A percentile compares a stretch with the other conserved stretches of the same genome.
Evolutionary conservation across 1,284 basidiomycete species (phyloP).

Genomic region (Neolentinus lepideus): DNA sequence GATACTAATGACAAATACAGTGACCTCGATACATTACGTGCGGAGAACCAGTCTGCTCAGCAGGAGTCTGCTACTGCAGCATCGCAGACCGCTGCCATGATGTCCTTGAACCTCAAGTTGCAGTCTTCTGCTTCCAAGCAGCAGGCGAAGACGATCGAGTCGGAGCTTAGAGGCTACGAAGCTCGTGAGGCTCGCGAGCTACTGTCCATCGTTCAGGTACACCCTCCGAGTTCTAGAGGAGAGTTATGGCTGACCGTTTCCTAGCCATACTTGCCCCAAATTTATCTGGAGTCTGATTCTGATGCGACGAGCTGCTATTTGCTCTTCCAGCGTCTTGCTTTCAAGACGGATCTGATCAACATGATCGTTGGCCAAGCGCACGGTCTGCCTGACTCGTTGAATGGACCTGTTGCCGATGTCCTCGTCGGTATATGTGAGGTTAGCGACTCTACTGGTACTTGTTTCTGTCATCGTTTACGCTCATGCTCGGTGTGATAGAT

Average conservation of each 20-base stretch:
- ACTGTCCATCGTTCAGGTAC: slow-evolving; percentile 61
- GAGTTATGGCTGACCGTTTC: slow-evolving; percentile 5
- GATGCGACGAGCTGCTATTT: slow-evolving; percentile 85
- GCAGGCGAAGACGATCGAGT: slow-evolving; percentile 81
- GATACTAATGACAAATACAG: slow-evolving; percentile 28
- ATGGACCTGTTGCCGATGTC: slow-evolving; percentile 70
- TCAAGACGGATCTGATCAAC: slow-evolving; percentile 83
- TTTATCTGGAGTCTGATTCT: slow-evolving; percentile 80
- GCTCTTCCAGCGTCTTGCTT: slow-evolving; percentile 83
- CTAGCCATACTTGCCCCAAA: slow-evolving; percentile 78
- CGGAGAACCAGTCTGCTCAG: slow-evolving; percentile 80
- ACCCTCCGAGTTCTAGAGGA: slow-evolving; percentile 1
- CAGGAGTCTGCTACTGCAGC: slow-evolving; percentile 70
- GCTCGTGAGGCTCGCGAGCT: slow-evolving; percentile 77
- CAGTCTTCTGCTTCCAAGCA: slow-evolving; percentile 87
- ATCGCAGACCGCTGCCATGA: slow-evolving; percentile 76
- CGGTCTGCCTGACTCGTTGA: slow-evolving; percentile 76
- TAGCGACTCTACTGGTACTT: slow-evolving; percentile 12
- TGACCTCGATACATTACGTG: slow-evolving; percentile 76
- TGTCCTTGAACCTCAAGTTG: slow-evolving; percentile 89
- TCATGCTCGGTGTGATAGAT: slow-evolving; percentile 40
- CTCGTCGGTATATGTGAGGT: slow-evolving; percentile 91
- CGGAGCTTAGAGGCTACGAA: slow-evolving; percentile 81
- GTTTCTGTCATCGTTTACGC: not conserved
- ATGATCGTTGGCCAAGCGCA: slow-evolving; percentile 75